Evolutionary conservation across 345 rosid species (phyloP).

Genomic region (Barbarea vulgaris): DNA sequence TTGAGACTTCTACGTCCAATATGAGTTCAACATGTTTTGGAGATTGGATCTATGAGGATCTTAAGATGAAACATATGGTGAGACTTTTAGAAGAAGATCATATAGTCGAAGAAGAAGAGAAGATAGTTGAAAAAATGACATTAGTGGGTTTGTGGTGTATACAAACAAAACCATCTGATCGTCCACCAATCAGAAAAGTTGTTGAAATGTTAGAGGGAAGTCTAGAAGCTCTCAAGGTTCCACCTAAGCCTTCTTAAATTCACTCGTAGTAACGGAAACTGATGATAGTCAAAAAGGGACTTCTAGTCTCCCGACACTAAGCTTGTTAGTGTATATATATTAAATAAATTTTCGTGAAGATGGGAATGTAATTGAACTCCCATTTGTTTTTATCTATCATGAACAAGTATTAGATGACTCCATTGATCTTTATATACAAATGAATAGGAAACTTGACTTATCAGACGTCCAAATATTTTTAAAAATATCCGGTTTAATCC

Average conservation of each 20-base stretch:
- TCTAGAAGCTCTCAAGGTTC: constrained; percentile 32
- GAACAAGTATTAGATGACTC: no score
- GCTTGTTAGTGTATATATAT: no score
- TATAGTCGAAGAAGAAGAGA: constrained; percentile 25
- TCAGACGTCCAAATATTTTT: no score
- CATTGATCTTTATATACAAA: no score
- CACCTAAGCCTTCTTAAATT: constrained; percentile 42
- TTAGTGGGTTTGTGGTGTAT: constrained; percentile 48
- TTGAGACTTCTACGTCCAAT: constrained; percentile 17
- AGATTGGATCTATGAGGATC: constrained; percentile 34
- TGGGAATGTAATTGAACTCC: no score
- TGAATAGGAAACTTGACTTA: no score
- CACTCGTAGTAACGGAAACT: not conserved
- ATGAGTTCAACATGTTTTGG: constrained; percentile 27
- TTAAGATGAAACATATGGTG: constrained; percentile 8
- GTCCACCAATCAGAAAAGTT: constrained; percentile 43
- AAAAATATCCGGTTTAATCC: no score
- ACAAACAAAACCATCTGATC: constrained; percentile 35
- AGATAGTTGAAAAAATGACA: constrained; percentile 29
- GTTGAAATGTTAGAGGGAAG: constrained; percentile 47
- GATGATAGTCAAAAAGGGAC: not conserved
- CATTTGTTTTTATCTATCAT: no score
- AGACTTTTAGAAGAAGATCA: not conserved
- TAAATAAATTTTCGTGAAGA: no score
- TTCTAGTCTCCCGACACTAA: constrained; percentile 15